A percentile compares a stretch with the other conserved stretches of the same genome.
Conservation (phyloP, 768 basidiomycete species). For the Boletus reticulatus region DNA sequence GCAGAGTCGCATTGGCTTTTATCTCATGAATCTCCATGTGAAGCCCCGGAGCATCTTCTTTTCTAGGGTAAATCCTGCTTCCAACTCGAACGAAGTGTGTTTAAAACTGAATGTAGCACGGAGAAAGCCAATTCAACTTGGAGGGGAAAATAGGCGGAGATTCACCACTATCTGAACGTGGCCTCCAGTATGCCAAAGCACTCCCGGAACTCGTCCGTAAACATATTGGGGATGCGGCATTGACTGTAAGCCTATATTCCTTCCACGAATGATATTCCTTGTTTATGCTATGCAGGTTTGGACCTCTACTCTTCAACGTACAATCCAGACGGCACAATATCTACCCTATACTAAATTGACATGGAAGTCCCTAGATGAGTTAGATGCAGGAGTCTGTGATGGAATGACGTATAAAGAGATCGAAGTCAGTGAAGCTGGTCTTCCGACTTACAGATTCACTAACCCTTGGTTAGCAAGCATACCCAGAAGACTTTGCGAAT, state of each 20-base stretch:
- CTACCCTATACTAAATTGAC: conserved; percentile 90
- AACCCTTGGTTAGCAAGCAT: conserved; percentile 60
- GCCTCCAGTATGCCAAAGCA: conserved; percentile 80
- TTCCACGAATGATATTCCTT: not conserved
- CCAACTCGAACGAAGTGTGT: not conserved
- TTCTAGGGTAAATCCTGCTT: conserved; percentile 66
- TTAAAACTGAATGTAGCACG: conserved; percentile 60
- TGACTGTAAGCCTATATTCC: conserved; percentile 59
- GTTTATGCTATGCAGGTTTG: conserved; percentile 64
- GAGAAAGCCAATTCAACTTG: conserved; percentile 96
- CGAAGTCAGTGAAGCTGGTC: conserved; percentile 54
- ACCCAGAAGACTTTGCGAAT: conserved; percentile 97
- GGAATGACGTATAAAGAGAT: conserved; percentile 99
- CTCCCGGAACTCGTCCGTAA: conserved; percentile 86
- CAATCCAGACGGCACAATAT: conserved; percentile 82
- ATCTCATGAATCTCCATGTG: conserved; percentile 96
- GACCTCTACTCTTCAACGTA: conserved; percentile 96
- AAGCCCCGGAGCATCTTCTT: conserved; percentile 97
- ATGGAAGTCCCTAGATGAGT: conserved; percentile 98
- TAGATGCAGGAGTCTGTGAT: conserved; percentile 99
- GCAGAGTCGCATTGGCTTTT: conserved; percentile 96
- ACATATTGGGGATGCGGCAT: conserved; percentile 83
- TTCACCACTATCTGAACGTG: conserved; percentile 78
- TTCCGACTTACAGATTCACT: not conserved
- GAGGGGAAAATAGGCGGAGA: conserved; percentile 99